phyloP scores from a whole-genome alignment of 768 basidiomycete genomes.

The Rhodocollybia butyracea region DNA sequence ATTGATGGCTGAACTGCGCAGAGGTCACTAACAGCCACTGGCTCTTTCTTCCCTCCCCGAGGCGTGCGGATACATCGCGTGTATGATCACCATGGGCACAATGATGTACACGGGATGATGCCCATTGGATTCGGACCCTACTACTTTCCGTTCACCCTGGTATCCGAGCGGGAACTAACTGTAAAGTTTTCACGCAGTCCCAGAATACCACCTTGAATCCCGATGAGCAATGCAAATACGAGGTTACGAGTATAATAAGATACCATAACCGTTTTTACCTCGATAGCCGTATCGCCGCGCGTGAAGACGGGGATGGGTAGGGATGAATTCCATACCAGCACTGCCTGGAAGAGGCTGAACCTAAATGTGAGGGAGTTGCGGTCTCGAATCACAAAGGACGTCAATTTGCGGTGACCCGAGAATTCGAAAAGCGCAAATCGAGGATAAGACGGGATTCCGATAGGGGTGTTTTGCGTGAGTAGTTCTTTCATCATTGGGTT shows the following conservation, averaged over 20 bases:
- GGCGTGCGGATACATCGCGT: conserved; percentile 34
- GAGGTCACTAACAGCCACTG: conserved; percentile 35
- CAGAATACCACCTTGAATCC: conserved; percentile 20
- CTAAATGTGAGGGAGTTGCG: conserved; percentile 41
- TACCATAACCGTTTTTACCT: background rate
- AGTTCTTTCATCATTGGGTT: too few species aligned
- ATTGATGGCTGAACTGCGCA: conserved; percentile 11
- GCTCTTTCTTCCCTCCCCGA: conserved; percentile 41
- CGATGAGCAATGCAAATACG: conserved; percentile 17
- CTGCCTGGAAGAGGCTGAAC: conserved; percentile 45
- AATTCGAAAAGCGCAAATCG: conserved; percentile 28
- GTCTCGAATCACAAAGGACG: conserved; percentile 44
- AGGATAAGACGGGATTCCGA: conserved; percentile 56
- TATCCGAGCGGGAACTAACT: conserved; percentile 37
- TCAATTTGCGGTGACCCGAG: conserved; percentile 14
- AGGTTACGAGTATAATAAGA: background rate
- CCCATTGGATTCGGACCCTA: conserved; percentile 35
- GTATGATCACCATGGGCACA: conserved; percentile 45
- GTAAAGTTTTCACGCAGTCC: conserved; percentile 47
- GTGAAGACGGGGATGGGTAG: conserved; percentile 31
- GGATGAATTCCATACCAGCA: conserved; percentile 19
- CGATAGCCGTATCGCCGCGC: conserved; percentile 13
- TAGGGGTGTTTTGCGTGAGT: too few species aligned
- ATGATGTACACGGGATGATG: conserved; percentile 37
- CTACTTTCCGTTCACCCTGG: conserved; percentile 40